Evolutionary conservation across 2,329 filamentous ascomycete species (phyloP).

Genomic region (Aspergillus puulaauensis): DNA sequence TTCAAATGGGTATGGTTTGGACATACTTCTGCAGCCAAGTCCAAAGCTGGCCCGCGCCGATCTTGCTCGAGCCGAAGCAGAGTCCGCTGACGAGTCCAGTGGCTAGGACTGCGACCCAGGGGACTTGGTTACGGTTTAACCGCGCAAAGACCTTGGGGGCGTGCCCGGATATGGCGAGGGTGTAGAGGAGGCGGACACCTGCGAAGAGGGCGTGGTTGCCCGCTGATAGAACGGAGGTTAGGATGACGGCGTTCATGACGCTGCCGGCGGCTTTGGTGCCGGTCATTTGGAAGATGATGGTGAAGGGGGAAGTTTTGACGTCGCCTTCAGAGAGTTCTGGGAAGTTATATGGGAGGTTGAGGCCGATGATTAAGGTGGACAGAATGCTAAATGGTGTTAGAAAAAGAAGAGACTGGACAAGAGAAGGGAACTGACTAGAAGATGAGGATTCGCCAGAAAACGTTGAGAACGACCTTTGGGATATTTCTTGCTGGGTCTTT

Average conservation of each 20-base stretch:
- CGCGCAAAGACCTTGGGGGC: constrained; percentile 57
- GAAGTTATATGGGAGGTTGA: constrained; percentile 60
- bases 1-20: constrained; percentile 4
- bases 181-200: constrained; percentile 58
- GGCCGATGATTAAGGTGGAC: constrained; percentile 55
- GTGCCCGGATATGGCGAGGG: constrained; percentile 54
- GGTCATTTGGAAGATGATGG: constrained; percentile 60
- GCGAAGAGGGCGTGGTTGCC: constrained; percentile 61
- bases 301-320: constrained; percentile 55
- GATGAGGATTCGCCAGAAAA: constrained; percentile 63
- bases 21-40: constrained; percentile 64
- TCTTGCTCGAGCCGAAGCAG: constrained; percentile 65
- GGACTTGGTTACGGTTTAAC: constrained; percentile 52
- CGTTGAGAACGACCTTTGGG: constrained; percentile 64
- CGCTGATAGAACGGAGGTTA: constrained; percentile 59
- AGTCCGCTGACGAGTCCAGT: constrained; percentile 57
- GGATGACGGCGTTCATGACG: constrained; percentile 62
- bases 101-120: constrained; percentile 55
- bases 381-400: constrained; percentile 29
- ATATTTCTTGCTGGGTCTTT: constrained; percentile 61
- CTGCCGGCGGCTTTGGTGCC: constrained; percentile 56
- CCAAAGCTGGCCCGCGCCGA: constrained; percentile 65
- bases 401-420: neutral
- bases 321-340: constrained; percentile 44
- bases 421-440: constrained; percentile 41